Evolutionary conservation across 306 rosid genomes (phyloP), one percentile per base, ranked within the genome.

Genomic region (Nissolia schottii): DNA sequence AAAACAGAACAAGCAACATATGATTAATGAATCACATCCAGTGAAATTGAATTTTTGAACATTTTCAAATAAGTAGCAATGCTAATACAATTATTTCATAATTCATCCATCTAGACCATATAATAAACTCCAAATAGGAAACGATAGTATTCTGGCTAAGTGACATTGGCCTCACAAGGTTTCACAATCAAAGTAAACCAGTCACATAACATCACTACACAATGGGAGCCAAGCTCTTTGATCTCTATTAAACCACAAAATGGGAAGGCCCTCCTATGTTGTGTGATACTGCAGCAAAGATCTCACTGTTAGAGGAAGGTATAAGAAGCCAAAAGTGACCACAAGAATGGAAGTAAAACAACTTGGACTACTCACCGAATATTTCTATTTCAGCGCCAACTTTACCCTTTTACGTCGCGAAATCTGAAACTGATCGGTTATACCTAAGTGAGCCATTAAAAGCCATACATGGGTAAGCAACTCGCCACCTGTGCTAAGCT

Each of bases 401-500:
- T 50, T 80, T 23, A 20, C 70, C 59, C 81, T 80, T 18, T 70
- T 78, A 31, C 81, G 78, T 8, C 38, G 37, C 18, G 84, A 75
- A 35, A 80, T 80, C 27, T 80, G 81, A 19, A 80, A 70, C 9
- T 80, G 84, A 55, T 76, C 78, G 0, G 80, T 69, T 45, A 80
- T 70, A 13, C 81, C 84, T 8, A 80, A 50, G 56, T 76, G 81
- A 3, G 81, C 78, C 84, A 80, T 80, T 11, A 77, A 43, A 58
- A 81, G 79, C 79, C 79, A 81, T 3, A 77, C 76, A 71, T 71
- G 82, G 5, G 85, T 78, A 13, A 78, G 61, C 27, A 78, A 29
- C 28, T 78, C 72, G 0, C 82, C 77, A 22, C 61, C 82, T 29
- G 6, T 16, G 0, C 67, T 40, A 3, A 77, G 81, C 7, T 61